Base-by-base conservation (phyloP, 345 rosid genomes). In the Mallotus nudiflorus region DNA sequence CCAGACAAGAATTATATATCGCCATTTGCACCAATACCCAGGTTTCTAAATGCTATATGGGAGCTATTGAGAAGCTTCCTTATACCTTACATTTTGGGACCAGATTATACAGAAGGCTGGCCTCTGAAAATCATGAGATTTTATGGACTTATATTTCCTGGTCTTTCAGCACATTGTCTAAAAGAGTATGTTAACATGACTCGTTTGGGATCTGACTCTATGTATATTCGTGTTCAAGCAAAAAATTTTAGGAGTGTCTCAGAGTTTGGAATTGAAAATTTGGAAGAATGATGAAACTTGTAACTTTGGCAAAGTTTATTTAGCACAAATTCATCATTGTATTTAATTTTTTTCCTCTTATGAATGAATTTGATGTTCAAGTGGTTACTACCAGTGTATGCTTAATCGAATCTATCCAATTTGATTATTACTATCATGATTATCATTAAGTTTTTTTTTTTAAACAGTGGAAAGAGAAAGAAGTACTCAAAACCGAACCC, bases 111-210 rank as follows among this genome's bases (percentile, higher is more conserved):
- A 19, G 72, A 68, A 68, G 12, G 53, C 9, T 44, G 61, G 62
- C 27, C 42, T 9, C 71, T 68, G 25, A 55, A 27, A 55, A 12
- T 55, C 12, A 2, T 68, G 25, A 42, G 71, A 56, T 68, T 51
- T 40, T 40, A 22, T 40, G 71, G 71, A 8, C 71, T 68, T 50
- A 24, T 55, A 25, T 25, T 68, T n/a, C 71, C 71, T 13, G 71
- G 71, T 44, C 4, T 68, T 9, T 2, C 62, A 9, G 71, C 71
- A 39, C 71, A 68, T 25, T 25, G 5, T 68, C 71, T 39, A 27
- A 62, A 68, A 9, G 63, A 68, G 40, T 68, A 68, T 44, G 71
- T 68, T 39, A 68, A 68, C 44, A 0, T 68, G 18, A 68, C 63
- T 19, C 71, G 63, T 11, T 25, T 68, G 44, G 71, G 71, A 54